Conservation (phyloP, 805 yeast species). For the Myxozyma vanderwaltii region DNA sequence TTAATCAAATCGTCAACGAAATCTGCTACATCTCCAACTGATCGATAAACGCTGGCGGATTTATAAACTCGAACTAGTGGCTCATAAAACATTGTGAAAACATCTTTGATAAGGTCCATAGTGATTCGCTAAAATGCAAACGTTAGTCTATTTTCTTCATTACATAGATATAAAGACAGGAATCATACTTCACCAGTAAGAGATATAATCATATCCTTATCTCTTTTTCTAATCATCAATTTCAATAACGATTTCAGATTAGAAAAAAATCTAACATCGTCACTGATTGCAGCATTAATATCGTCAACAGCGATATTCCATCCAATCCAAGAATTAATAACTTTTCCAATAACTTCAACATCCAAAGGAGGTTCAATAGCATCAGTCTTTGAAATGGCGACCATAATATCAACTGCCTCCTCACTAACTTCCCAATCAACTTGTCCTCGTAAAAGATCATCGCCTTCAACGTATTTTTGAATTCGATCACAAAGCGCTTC, state of each 20-base stretch:
- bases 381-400: conserved; percentile 34
- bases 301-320: conserved; percentile 44
- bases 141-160: too few species aligned
- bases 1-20: conserved; percentile 68
- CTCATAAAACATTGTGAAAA: conserved; percentile 70
- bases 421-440: conserved; percentile 43
- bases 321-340: conserved; percentile 39
- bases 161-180: too few species aligned
- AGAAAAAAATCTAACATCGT: conserved; percentile 29
- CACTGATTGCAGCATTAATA: conserved; percentile 31
- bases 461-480: conserved; percentile 41
- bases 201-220: conserved; percentile 66
- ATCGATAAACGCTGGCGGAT: conserved; percentile 64
- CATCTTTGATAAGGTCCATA: conserved; percentile 70
- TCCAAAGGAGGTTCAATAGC: conserved; percentile 28
- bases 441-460: conserved; percentile 39
- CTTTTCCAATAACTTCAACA: conserved; percentile 36
- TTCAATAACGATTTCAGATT: conserved; percentile 61
- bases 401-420: conserved; percentile 37
- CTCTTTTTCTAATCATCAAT: conserved; percentile 66
- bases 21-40: conserved; percentile 62
- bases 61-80: conserved; percentile 72
- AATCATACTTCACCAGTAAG: conserved; percentile 29
- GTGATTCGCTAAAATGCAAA: conserved; percentile 85
- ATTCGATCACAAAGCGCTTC: conserved; percentile 41